These are phyloP conservation scores for Phytophthora aleatoria DNA, from an alignment of 352 stramenopile species.

Conservation along the genomic window DNA sequence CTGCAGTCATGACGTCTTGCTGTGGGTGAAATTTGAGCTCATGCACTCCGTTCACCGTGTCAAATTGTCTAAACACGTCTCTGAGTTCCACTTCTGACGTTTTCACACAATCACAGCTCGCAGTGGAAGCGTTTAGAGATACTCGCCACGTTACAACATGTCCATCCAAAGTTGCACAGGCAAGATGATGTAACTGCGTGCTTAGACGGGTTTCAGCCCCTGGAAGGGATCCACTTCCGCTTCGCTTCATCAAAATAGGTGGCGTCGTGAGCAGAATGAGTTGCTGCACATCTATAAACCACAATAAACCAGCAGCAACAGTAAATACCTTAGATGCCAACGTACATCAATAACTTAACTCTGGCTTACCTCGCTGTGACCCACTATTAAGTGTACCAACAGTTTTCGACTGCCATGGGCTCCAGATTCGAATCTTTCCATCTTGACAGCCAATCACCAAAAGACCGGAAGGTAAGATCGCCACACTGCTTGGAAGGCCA, in stretches of 20 bases:
- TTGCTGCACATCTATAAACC: constrained; percentile 63
- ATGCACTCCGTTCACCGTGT: constrained; percentile 56
- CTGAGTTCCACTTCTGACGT: constrained; percentile 66
- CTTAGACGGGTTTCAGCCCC: constrained; percentile 30
- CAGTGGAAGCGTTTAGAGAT: constrained; percentile 29
- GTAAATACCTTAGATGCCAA: not conserved
- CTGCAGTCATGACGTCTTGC: constrained; percentile 59
- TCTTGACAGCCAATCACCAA: constrained; percentile 80
- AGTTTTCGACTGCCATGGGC: constrained; percentile 57
- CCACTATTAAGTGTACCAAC: constrained; percentile 71
- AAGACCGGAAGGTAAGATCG: constrained; percentile 63
- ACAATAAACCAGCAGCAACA: not conserved
- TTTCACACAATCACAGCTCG: constrained; percentile 52
- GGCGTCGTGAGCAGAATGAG: constrained; percentile 60
- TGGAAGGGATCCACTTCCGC: constrained; percentile 35
- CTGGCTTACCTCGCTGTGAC: constrained; percentile 44
- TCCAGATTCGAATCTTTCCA: constrained; percentile 77
- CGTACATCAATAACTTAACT: not conserved
- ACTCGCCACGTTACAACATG: constrained; percentile 61
- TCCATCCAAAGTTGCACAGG: constrained; percentile 61
- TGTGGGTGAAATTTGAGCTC: constrained; percentile 70
- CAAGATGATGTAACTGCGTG: constrained; percentile 52
- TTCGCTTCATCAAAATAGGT: constrained; percentile 41
- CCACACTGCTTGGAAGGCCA: constrained; percentile 60
- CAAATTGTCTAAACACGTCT: constrained; percentile 62